These are phyloP conservation scores for Gyromitra esculenta DNA, from an alignment of 2,329 filamentous ascomycete species.

Conservation along the genomic window DNA sequence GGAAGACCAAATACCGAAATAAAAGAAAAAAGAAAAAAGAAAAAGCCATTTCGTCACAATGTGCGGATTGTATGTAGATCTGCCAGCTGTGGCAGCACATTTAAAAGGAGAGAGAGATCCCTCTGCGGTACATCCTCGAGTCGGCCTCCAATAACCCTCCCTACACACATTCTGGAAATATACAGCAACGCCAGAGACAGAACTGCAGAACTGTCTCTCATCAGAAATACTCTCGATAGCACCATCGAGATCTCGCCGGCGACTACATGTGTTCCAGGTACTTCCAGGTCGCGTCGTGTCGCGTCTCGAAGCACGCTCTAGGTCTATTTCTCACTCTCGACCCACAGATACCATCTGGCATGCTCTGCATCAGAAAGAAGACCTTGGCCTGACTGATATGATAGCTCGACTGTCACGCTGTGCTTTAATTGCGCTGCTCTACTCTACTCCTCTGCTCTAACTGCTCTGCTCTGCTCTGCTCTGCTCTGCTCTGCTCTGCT, in stretches of 20 bases:
- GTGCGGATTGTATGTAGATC: constrained; percentile 13
- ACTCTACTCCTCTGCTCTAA: too few relatives aligned
- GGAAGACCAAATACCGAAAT: not conserved
- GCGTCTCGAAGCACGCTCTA: too few relatives aligned
- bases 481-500: too few relatives aligned
- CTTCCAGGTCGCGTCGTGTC: too few relatives aligned
- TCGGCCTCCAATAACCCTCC: too few relatives aligned
- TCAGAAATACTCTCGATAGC: not conserved
- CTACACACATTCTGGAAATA: not conserved
- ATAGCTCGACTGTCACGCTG: too few relatives aligned
- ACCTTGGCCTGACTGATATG: too few relatives aligned
- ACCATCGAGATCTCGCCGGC: not conserved
- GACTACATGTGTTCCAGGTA: not conserved
- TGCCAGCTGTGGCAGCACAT: not conserved
- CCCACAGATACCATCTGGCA: too few relatives aligned
- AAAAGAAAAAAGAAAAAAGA: not conserved
- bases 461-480: too few relatives aligned
- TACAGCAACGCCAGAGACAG: not conserved
- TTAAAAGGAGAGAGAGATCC: not conserved
- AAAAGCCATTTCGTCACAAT: constrained; percentile 27
- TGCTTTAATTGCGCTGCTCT: too few relatives aligned
- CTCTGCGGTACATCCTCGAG: not conserved
- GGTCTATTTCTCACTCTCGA: too few relatives aligned
- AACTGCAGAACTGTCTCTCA: not conserved
- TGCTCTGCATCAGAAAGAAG: too few relatives aligned